phyloP scores from a whole-genome alignment of 345 rosid genomes.

The Triadica sebifera region DNA sequence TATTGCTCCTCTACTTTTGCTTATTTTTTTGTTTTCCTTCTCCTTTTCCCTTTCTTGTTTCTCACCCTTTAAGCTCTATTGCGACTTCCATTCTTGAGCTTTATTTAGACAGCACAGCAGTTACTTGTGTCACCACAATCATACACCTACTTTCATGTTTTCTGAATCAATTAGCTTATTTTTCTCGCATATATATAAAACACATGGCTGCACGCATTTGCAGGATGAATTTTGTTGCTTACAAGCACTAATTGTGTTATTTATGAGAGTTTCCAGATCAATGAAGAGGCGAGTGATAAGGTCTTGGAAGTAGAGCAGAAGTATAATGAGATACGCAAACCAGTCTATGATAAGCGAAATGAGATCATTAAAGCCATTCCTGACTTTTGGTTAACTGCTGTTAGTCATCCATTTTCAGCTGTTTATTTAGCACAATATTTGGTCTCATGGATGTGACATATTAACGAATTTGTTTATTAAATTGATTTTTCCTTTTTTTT shows the following conservation, averaged over 20 bases:
- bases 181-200: background rate
- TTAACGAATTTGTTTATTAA: background rate
- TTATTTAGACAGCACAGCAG: background rate
- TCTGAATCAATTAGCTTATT: too few species aligned
- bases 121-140: too few species aligned
- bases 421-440: background rate
- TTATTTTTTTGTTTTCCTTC: background rate
- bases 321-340: constrained; percentile 75
- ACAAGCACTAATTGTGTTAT: background rate
- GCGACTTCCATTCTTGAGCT: background rate
- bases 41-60: background rate
- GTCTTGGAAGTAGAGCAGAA: constrained; percentile 91
- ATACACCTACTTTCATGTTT: too few species aligned
- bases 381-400: constrained; percentile 93
- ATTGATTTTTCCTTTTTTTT: background rate
- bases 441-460: background rate
- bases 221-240: background rate
- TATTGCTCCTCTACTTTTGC: background rate
- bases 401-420: constrained; percentile 36
- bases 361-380: constrained; percentile 75
- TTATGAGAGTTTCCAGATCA: constrained; percentile 45
- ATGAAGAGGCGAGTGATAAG: constrained; percentile 91
- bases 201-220: background rate
- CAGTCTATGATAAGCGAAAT: constrained; percentile 78
- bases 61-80: background rate